A percentile compares a stretch with the other conserved stretches of the same genome.
These are phyloP conservation scores for Annulohypoxylon bovei DNA, from an alignment of 495 filamentous ascomycete species.

Conservation along the genomic window DNA sequence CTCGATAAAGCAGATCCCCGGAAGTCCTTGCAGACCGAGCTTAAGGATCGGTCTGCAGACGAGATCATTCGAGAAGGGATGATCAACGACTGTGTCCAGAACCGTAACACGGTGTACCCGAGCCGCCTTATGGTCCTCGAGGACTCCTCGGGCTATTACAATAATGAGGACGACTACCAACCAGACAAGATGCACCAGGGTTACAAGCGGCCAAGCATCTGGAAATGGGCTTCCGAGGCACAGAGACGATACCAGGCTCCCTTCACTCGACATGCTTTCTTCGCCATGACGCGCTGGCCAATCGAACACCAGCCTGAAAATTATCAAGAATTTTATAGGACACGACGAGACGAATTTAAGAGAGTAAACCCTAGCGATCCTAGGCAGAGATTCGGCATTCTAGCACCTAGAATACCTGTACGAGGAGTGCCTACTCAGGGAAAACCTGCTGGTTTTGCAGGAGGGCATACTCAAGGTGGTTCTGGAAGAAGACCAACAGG, in stretches of 20 bases:
- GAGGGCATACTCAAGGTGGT: too few relatives aligned
- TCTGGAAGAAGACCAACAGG: too few relatives aligned
- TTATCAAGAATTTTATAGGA: constrained; percentile 16
- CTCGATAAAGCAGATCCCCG: constrained; percentile 34
- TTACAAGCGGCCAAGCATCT: constrained; percentile 40
- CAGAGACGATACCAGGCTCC: constrained; percentile 44
- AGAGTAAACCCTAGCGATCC: constrained; percentile 28
- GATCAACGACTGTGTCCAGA: constrained; percentile 45
- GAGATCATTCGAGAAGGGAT: constrained; percentile 43
- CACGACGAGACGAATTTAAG: constrained; percentile 31
- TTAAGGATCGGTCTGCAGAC: not conserved
- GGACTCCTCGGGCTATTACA: constrained; percentile 33
- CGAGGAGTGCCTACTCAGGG: too few relatives aligned
- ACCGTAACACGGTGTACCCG: constrained; percentile 44
- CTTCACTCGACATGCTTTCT: constrained; percentile 35
- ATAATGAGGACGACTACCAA: not conserved
- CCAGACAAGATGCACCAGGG: constrained; percentile 23
- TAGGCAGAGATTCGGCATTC: constrained; percentile 36
- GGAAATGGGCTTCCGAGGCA: constrained; percentile 44
- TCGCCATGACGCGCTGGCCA: constrained; percentile 46
- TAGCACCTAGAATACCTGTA: constrained; percentile 31
- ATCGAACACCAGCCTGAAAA: constrained; percentile 16
- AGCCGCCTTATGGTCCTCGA: constrained; percentile 28
- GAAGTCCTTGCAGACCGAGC: not conserved
- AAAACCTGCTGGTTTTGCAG: too few relatives aligned